Base-by-base conservation (phyloP, 305 asterid species). In the Petunia hybrid region DNA sequence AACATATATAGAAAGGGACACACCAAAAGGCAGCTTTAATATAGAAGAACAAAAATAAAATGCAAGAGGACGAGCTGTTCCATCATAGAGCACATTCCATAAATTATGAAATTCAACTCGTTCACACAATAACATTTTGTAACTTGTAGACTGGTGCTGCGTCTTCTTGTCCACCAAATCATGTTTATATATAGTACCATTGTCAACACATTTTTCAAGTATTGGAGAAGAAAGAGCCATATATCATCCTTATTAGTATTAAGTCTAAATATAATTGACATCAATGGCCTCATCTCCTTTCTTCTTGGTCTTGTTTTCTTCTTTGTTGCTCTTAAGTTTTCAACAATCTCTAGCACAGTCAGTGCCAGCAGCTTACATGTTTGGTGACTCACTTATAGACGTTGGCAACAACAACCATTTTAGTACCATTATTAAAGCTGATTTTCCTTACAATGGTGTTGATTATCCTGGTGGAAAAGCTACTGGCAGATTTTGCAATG, bases 401-500 rank as follows among this genome's bases (percentile, higher is more conserved):
- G 98, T 92, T 2, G 98, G 98, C 7, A 94, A 94, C 86, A 94
- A 94, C 59, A 84, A 94, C 60, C 41, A 92, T 81, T 79, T 93
- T 48, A 13, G 84, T 5, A 87, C 98, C 1, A 0, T 90, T 42
- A 74, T 92, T 31, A 91, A n/a, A 83, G 98, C 97, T 2, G 73
- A 93, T 84, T 86, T 87, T 53, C 97, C 97, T 0, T 73, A 90
- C 81, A 93, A 94, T 69, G 98, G 98, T 0, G 57, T 91, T 14
- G 98, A 94, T 78, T 94, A 75, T 64, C 88, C 90, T 0, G 90
- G 84, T 6, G 45, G 82, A 35, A 81, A 86, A 78, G 48, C 98
- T 1, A 94, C 98, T 6, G 98, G 97, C 13, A 93, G 98, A 83
- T 94, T 94, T 48, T 85, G 86, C 88, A 94, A 94, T 31, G 98